Conservation (phyloP, 805 yeast genomes). For the Komagataella kurtzmanii region DNA sequence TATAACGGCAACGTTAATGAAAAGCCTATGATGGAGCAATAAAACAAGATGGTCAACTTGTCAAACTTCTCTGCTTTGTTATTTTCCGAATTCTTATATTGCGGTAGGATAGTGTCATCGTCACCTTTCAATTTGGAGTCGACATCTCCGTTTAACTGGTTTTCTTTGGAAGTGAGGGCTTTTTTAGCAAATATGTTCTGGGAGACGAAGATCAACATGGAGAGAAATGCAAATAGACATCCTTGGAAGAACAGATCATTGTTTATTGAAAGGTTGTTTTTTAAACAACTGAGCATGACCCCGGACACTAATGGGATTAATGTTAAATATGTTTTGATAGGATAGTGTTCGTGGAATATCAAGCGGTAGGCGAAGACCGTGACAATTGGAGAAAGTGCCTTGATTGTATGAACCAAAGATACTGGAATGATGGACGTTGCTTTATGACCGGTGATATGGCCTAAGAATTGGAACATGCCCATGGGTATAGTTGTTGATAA, state of each 20-base stretch:
- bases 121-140: slow-evolving; percentile 1
- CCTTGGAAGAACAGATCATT: slow-evolving; percentile 22
- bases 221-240: slow-evolving; percentile 33
- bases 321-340: slow-evolving; percentile 58
- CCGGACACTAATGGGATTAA: slow-evolving; percentile 71
- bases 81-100: not conserved
- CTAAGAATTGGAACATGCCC: slow-evolving; percentile 89
- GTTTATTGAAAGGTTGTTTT: slow-evolving; percentile 15
- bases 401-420: slow-evolving; percentile 88
- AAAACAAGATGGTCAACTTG: slow-evolving; percentile 57
- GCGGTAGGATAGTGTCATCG: not conserved
- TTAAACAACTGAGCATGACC: slow-evolving; percentile 68
- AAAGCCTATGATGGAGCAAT: slow-evolving; percentile 63
- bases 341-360: slow-evolving; percentile 44
- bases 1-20: slow-evolving; percentile 55
- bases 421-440: slow-evolving; percentile 91
- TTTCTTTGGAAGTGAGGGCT: slow-evolving; percentile 33
- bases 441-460: slow-evolving; percentile 83
- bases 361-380: slow-evolving; percentile 72
- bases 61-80: slow-evolving; percentile 29
- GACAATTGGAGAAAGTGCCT: slow-evolving; percentile 80
- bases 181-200: slow-evolving; percentile 76
- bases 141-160: not conserved
- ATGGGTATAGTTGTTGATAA: slow-evolving; percentile 72
- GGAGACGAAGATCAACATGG: slow-evolving; percentile 58